Base-by-base conservation (phyloP, 108 stramenopile species). In the Asterionellopsis glacialis region DNA sequence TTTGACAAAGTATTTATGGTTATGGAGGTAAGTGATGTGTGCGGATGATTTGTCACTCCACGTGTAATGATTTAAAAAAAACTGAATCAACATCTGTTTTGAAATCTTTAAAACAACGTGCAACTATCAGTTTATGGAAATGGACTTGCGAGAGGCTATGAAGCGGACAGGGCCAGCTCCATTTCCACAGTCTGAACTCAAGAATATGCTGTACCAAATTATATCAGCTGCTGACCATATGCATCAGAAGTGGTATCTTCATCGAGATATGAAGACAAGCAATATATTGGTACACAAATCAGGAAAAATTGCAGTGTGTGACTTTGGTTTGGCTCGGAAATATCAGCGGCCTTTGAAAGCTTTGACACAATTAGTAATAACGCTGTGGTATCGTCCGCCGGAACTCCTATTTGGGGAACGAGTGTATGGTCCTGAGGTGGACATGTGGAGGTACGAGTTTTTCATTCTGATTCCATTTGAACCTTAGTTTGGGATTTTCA, bases 251-350 rank as follows among this genome's bases (percentile, higher is more conserved):
- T 93, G 91, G 84, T 84, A 79, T 57, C 49, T 95, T 28, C 96
- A 97, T 55, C 88, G 96, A 16, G 96, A 97, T 63, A 68, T 97
- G 72, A 97, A 97, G 57, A 88, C 91, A 18, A 70, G 67, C 64
- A 97, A 97, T 61, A 87, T 97, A 65, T 61, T 97, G 12, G 90
- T 97, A 10, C 81, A 88, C 65, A 65, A 59, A 45, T 45, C 75
- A 0, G 91, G 93, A 27, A 71, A 74, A 25, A 74, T 97, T 22
- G 90, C 92, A 0, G 51, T 97, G 1, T 91, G 91, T 54, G 96
- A 97, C 75, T 94, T 95, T 64, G 96, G 96, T 24, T 57, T 96
- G 62, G 95, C 96, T 2, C 54, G 96, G 33, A 87, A 87, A 41
- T 88, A 81, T 61, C 79, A 89, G 51, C 59, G 61, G 25, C 91